Conservation (phyloP, 2,329 filamentous ascomycete species). For the Talaromyces islandicus region DNA sequence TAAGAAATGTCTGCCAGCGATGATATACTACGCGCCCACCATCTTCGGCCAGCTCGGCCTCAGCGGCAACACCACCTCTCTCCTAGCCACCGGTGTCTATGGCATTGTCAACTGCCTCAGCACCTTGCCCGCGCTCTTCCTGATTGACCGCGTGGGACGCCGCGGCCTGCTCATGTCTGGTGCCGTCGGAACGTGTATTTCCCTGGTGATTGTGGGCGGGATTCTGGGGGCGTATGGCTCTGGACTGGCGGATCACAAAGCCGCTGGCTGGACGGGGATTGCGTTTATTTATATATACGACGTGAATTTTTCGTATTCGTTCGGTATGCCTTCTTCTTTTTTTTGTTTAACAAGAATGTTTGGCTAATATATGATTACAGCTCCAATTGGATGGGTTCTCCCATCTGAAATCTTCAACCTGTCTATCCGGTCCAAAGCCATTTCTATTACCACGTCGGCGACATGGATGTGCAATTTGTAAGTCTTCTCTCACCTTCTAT, state of each 20-base stretch:
- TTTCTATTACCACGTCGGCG: slow-evolving; percentile 32
- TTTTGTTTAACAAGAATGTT: neutral
- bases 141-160: slow-evolving; percentile 30
- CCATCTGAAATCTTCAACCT: slow-evolving; percentile 35
- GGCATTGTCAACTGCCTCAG: slow-evolving; percentile 34
- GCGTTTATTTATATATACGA: slow-evolving; percentile 35
- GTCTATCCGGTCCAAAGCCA: slow-evolving; percentile 31
- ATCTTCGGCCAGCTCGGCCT: slow-evolving; percentile 43
- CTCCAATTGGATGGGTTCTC: slow-evolving; percentile 34
- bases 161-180: slow-evolving; percentile 30
- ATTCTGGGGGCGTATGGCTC: slow-evolving; percentile 28
- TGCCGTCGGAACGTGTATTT: slow-evolving; percentile 29
- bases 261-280: slow-evolving; percentile 31
- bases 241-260: slow-evolving; percentile 20
- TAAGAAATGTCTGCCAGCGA: slow-evolving; percentile 19
- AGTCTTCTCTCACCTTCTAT: slow-evolving; percentile 8
- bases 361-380: slow-evolving; percentile 14
- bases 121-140: slow-evolving; percentile 28
- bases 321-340: slow-evolving; percentile 22
- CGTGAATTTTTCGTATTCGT: slow-evolving; percentile 33
- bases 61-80: slow-evolving; percentile 27
- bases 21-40: slow-evolving; percentile 46
- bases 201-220: slow-evolving; percentile 30
- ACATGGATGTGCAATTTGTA: slow-evolving; percentile 37
- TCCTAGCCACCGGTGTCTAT: slow-evolving; percentile 32